Conservation (phyloP, 768 basidiomycete genomes). For the Strobilomyces echinocephalus region DNA sequence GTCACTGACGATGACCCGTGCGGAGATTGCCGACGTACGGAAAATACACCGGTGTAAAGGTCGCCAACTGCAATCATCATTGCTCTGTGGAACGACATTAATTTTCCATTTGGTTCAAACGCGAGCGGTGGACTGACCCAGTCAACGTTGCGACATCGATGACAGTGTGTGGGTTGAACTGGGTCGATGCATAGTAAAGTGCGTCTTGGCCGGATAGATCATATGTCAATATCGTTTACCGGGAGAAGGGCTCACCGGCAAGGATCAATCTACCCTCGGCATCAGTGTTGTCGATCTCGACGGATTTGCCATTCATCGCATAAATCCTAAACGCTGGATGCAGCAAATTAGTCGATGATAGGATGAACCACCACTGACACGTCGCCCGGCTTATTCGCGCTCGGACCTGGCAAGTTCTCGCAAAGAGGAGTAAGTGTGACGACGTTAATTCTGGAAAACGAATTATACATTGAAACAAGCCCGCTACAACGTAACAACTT, state of each 20-base stretch:
- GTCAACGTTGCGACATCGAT: slow-evolving; percentile 88
- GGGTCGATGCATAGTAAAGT: slow-evolving; percentile 73
- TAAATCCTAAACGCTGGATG: no score
- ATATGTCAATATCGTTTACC: background rate
- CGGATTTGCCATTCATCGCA: no score
- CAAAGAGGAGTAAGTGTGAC: slow-evolving; percentile 68
- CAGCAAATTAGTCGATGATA: background rate
- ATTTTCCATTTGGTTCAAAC: background rate
- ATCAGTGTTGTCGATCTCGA: no score
- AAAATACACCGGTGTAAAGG: slow-evolving; percentile 73
- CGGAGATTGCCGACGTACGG: slow-evolving; percentile 37
- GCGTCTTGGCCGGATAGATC: slow-evolving; percentile 49
- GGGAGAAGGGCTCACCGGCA: slow-evolving; percentile 9
- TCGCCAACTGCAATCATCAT: slow-evolving; percentile 73
- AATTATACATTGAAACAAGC: background rate
- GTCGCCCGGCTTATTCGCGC: no score
- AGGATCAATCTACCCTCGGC: no score
- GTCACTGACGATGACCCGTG: background rate
- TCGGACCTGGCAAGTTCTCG: no score
- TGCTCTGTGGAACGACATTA: slow-evolving; percentile 43
- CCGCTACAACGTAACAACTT: slow-evolving; percentile 22
- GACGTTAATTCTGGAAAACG: slow-evolving; percentile 58
- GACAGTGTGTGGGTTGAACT: slow-evolving; percentile 75
- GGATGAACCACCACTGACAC: no score
- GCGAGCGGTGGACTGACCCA: slow-evolving; percentile 40